Base-by-base conservation (phyloP, 371 early-diverging fungal species). In the Circinella umbellata region DNA sequence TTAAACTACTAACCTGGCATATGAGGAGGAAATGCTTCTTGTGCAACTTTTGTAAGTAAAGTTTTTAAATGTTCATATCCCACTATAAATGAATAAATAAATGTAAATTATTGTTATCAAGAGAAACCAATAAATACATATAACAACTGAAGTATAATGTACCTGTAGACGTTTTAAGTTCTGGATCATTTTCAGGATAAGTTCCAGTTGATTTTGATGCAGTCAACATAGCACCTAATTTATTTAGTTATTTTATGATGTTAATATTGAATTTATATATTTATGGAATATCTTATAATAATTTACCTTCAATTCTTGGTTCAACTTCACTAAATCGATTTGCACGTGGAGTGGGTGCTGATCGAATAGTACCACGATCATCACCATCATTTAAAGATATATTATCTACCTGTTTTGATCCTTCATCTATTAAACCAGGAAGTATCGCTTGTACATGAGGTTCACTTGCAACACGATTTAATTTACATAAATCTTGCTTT, bases 11-110 rank as follows among this genome's bases (percentile, higher is more conserved):
- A 76, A 85, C 85, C 85, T 66, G 81, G 80, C 67, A 84, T 80
- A 37, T 76, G 75, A 3, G 84, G 78, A 9, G 88, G 84, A 61
- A 86, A 84, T 13, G 84, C 82, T 61, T 86, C 81, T 63, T 76
- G 69, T 4, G 85, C 82, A 35, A 69, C 75, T 38, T 77, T 82
- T 36, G 78, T 71, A 13, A 88, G 71, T 11, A 88, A 64, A 38
- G 71, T 76, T 66, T 88, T 83, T 9, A 88, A 68, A 69, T 84
- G 81, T 3, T 76, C 76, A 66, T 82, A 79, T 4, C 83, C 83
- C 66, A 72, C 78, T 67, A 53, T 6, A 14, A 51, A 51, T 51
- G 8, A n/a, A n/a, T 39, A 63, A 42, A 63, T n/a, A 42, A 18
- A 57, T 18, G 1, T 6, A 13, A 18, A 34, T 27, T 11, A 57